Evolutionary conservation across 768 basidiomycete genomes (phyloP).

Genomic region (Rhizopogon vulgaris): DNA sequence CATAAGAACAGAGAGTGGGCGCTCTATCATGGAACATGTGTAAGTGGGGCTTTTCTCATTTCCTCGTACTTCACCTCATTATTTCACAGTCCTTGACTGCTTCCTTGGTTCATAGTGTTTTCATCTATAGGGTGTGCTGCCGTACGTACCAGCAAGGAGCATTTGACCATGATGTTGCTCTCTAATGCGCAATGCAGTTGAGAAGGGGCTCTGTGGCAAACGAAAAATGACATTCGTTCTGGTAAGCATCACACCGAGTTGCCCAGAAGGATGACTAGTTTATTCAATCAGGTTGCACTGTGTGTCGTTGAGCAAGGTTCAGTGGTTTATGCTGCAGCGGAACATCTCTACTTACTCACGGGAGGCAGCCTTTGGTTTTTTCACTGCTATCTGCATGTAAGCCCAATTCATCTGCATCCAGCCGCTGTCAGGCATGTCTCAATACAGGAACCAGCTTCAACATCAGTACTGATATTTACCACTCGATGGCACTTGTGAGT

Average conservation of each 20-base stretch:
- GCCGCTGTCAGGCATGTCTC: not conserved
- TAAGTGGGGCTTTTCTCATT: not conserved
- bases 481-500: not conserved
- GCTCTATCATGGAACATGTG: not conserved
- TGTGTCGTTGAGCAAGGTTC: not conserved
- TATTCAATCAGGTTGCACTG: not conserved
- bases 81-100: not conserved
- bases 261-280: not conserved
- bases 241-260: not conserved
- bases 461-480: not conserved
- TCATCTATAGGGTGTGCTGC: not conserved
- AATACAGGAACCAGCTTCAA: not conserved
- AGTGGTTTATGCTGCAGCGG: not conserved
- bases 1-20: not conserved
- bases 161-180: not conserved
- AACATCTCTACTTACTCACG: not conserved
- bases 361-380: not conserved
- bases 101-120: not conserved
- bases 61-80: not conserved
- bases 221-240: not conserved
- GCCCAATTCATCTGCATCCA: not conserved
- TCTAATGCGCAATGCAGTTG: not conserved
- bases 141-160: not conserved
- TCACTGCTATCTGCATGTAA: not conserved
- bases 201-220: not conserved